Conservation (phyloP, 1,284 basidiomycete genomes). For the Peniophora sp. region DNA sequence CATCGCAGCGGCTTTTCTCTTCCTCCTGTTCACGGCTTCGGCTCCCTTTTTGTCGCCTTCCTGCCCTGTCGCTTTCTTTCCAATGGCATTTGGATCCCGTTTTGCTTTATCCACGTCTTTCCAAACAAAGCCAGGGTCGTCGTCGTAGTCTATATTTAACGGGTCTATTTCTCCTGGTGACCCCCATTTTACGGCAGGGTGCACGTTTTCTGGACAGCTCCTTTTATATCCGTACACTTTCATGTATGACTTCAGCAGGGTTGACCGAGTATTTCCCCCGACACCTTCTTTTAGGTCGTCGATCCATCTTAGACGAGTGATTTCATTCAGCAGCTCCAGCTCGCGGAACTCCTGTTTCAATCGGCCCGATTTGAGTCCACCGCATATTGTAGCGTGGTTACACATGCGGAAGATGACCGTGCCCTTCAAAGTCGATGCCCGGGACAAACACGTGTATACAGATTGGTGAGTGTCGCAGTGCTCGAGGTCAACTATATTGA, state of each 20-base stretch:
- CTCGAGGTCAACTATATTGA: conserved; percentile 25
- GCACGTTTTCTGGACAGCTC: too few relatives aligned
- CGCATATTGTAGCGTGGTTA: conserved; percentile 13
- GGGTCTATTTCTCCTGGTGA: too few relatives aligned
- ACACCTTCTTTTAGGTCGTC: conserved; percentile 14
- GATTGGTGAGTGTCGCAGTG: conserved; percentile 21
- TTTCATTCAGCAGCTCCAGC: conserved; percentile 24
- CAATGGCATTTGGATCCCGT: too few relatives aligned
- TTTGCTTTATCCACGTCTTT: too few relatives aligned
- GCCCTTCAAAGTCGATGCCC: conserved; percentile 19
- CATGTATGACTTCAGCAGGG: conserved; percentile 8
- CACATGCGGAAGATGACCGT: conserved; percentile 27
- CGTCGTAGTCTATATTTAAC: too few relatives aligned
- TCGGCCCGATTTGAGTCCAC: conserved; percentile 10
- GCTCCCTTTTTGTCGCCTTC: too few relatives aligned
- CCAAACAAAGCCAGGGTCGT: too few relatives aligned
- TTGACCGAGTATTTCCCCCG: conserved; percentile 8
- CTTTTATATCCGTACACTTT: too few relatives aligned
- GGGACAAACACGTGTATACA: conserved; percentile 28
- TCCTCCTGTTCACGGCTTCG: too few relatives aligned
- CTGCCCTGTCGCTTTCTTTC: too few relatives aligned
- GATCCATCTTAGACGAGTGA: conserved; percentile 18
- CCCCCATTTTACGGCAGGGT: too few relatives aligned
- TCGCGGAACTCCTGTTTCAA: conserved; percentile 23
- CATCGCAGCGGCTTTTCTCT: too few relatives aligned